Base-by-base conservation (phyloP, 345 rosid genomes). In the Populus tremula region DNA sequence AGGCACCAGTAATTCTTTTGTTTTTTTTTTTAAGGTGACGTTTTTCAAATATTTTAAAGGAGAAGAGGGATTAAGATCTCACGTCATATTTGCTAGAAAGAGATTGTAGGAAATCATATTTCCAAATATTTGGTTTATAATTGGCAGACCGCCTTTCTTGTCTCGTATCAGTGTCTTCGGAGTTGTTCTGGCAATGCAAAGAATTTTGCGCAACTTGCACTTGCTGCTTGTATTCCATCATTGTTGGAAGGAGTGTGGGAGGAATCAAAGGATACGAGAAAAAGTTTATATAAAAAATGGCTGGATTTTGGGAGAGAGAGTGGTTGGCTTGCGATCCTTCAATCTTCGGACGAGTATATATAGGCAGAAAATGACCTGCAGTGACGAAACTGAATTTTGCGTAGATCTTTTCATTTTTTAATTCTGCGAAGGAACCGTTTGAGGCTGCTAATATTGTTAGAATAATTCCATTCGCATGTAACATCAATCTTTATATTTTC, bases 71-170 rank as follows among this genome's bases (percentile, higher is more conserved):
- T 14, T 14, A 0, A 64, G 35, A 74, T 70, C 84, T 70, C 68
- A 89, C 92, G 33, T 81, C 65, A 77, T 75, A 77, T 67, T 74
- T 73, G 81, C 66, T 83, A 20, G 25, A 1, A 67, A 87, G 86
- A 17, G 86, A 82, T 33, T 79, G 85, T 27, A 89, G 68, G 76
- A 87, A 82, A 79, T 81, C 86, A 68, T 82, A 78, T 39, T 82
- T 82, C 92, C 92, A 87, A 39, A 85, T 81, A 81, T 74, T 86
- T 7, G 92, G 88, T 71, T 82, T 85, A 71, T 89, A 89, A 75
- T 80, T 76, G 59, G 89, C 85, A 5, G 89, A 85, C 50, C 89
- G 76, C 70, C 89, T 82, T 41, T 73, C 73, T 2, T 71, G 81
- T 29, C 1, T 20, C 9, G 20, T 49, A 8, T 65, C 67, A 59